Base-by-base conservation (phyloP, 768 basidiomycete genomes). In the Suillus paluster region DNA sequence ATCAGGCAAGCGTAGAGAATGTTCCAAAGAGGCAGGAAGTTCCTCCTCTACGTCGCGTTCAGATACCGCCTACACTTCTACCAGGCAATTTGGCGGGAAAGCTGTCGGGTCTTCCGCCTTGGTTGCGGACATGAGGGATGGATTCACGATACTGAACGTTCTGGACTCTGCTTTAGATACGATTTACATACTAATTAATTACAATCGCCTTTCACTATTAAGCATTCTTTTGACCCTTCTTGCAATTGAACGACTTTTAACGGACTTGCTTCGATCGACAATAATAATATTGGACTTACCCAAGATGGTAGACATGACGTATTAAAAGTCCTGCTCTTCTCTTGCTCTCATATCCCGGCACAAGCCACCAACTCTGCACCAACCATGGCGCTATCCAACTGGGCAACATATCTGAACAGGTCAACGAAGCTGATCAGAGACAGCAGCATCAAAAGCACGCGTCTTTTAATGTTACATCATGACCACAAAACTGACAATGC, bases 371-470 rank as follows among this genome's bases (percentile, higher is more conserved):
- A 46, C 56, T 21, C 55, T 41, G 7, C n/a, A 3, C 6, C 34
- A 60, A 55, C 17, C 25, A 75, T 77, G 75, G 63, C 70, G 23
- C 17, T 71, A 27, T 56, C 74, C 17, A 63, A 69, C 55, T 63
- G 75, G 55, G 19, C 59, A 45, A 57, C 70, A 34, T 82, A 80
- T 62, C 60, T 82, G 11, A 74, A 76, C 63, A 73, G 81, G 63
- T 77, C 79, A 27, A 73, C 75, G 50, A 76, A 75, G 61, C 57
- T 79, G 21, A 63, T 81, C 45, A 71, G 68, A 46, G 81, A 83
- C 64, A 75, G 74, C 69, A 73, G 78, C 27, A 73, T 75, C 62
- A 80, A 79, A 73, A 76, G 79, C 74, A 76, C 63, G 77, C 70
- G 67, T 61, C 48, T 44, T 68, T 67, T 67, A 60, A 53, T 42